phyloP scores from a whole-genome alignment of 495 filamentous ascomycete species.

The Talaromyces wortmannii region DNA sequence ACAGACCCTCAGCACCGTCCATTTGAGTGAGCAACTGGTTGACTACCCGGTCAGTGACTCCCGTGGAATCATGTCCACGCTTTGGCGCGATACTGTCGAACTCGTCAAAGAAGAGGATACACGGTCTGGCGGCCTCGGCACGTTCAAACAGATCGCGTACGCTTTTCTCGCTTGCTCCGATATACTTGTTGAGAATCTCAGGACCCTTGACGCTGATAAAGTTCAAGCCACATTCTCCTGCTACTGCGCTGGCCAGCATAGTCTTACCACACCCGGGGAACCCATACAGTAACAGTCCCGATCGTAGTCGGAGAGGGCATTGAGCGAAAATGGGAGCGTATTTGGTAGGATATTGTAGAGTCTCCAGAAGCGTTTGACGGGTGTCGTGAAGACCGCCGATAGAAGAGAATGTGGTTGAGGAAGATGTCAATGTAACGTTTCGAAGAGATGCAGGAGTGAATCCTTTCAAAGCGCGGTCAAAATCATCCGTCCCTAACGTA shows the following conservation, averaged over 20 bases:
- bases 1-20: conserved; percentile 94
- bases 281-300: conserved; percentile 86
- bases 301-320: conserved; percentile 87
- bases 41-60: conserved; percentile 96
- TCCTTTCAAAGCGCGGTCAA: conserved; percentile 74
- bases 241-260: conserved; percentile 84
- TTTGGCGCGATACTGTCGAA: conserved; percentile 97
- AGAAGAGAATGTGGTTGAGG: conserved; percentile 78
- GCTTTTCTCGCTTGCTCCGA: conserved; percentile 90
- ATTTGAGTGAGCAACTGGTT: conserved; percentile 98
- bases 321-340: conserved; percentile 97
- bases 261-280: conserved; percentile 97
- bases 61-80: conserved; percentile 91
- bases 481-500: conserved; percentile 63
- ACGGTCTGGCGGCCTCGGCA: conserved; percentile 81
- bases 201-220: conserved; percentile 98
- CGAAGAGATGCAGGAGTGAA: conserved; percentile 93
- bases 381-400: conserved; percentile 87
- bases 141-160: conserved; percentile 93
- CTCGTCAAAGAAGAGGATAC: conserved; percentile 95
- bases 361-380: conserved; percentile 82
- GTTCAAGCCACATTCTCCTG: conserved; percentile 92
- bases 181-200: conserved; percentile 98
- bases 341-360: conserved; percentile 92
- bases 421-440: conserved; percentile 86